Conservation (phyloP, 441 rosid genomes). For the Bruguiera hainesii region DNA sequence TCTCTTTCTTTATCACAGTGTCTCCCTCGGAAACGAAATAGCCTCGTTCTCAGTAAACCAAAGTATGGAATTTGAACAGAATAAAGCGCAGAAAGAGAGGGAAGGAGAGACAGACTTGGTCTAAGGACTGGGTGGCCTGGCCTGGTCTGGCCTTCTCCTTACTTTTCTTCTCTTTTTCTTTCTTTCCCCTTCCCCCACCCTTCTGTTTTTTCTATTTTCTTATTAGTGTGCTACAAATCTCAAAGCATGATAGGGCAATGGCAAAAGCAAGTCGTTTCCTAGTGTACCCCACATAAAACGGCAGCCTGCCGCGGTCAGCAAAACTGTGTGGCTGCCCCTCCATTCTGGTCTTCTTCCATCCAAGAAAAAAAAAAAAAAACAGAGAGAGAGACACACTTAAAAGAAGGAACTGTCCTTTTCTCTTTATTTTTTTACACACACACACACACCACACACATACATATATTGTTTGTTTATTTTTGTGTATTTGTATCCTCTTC, state of each 20-base stretch:
- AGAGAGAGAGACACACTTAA: neutral
- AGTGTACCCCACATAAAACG: constrained; percentile 21
- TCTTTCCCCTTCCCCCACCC: neutral
- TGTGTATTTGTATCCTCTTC: constrained; percentile 17
- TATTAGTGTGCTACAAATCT: constrained; percentile 15
- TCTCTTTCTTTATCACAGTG: constrained; percentile 31
- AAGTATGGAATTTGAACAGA: constrained; percentile 66
- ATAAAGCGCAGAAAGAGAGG: constrained; percentile 52
- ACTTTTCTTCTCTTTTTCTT: neutral
- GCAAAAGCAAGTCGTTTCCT: constrained; percentile 26
- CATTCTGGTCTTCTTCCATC: constrained; percentile 41
- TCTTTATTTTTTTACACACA: neutral
- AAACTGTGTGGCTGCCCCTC: constrained; percentile 14
- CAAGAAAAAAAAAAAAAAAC: constrained; percentile 30
- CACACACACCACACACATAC: neutral
- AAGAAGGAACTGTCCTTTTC: constrained; percentile 25
- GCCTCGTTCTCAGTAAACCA: constrained; percentile 72
- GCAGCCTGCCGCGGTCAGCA: constrained; percentile 33
- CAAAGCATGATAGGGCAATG: constrained; percentile 14
- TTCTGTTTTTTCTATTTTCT: neutral
- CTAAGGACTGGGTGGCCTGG: constrained; percentile 10
- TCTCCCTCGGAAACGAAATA: constrained; percentile 34
- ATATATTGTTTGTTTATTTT: neutral
- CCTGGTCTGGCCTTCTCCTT: constrained; percentile 4
- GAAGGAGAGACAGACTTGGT: constrained; percentile 25